Conservation (phyloP, 768 basidiomycete species). For the Holtermanniella nyarrowii region DNA sequence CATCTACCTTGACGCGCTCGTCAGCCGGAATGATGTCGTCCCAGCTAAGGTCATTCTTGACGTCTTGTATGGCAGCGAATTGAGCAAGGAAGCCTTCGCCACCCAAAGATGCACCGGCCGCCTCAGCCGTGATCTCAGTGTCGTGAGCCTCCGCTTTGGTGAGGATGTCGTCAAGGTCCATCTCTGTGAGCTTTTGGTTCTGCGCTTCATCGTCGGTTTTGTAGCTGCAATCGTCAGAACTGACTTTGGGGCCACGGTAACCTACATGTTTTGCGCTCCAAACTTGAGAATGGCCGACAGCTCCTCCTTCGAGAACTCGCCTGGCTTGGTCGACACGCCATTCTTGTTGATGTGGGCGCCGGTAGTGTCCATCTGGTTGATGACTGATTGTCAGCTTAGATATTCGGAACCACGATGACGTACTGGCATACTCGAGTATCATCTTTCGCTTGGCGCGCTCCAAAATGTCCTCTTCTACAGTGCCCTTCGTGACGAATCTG, state of each 20-base stretch:
- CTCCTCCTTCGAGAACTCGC: conserved; percentile 66
- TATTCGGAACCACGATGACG: conserved; percentile 42
- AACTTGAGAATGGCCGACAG: conserved; percentile 95
- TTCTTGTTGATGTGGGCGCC: conserved; percentile 73
- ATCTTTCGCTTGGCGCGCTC: conserved; percentile 99
- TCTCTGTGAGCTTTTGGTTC: conserved; percentile 91
- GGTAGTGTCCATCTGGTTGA: conserved; percentile 99
- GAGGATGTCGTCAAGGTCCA: conserved; percentile 97
- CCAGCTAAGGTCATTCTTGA: conserved; percentile 92
- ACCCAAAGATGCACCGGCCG: conserved; percentile 86
- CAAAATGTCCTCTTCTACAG: conserved; percentile 97
- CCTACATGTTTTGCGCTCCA: conserved; percentile 92
- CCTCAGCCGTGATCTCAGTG: conserved; percentile 69
- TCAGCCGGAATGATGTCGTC: conserved; percentile 96
- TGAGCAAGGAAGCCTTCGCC: conserved; percentile 92
- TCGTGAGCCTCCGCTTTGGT: conserved; percentile 96
- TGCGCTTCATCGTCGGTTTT: conserved; percentile 91
- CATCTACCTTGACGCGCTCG: conserved; percentile 72
- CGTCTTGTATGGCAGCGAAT: conserved; percentile 91
- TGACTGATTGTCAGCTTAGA: conserved; percentile 51
- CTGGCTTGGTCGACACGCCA: conserved; percentile 51
- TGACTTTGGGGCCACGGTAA: conserved; percentile 3
- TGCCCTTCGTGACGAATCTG: conserved; percentile 89
- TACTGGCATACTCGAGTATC: conserved; percentile 98
- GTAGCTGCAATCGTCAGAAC: conserved; percentile 51